phyloP scores from a whole-genome alignment of 805 yeast species.

The Middelhovenomyces tepae region DNA sequence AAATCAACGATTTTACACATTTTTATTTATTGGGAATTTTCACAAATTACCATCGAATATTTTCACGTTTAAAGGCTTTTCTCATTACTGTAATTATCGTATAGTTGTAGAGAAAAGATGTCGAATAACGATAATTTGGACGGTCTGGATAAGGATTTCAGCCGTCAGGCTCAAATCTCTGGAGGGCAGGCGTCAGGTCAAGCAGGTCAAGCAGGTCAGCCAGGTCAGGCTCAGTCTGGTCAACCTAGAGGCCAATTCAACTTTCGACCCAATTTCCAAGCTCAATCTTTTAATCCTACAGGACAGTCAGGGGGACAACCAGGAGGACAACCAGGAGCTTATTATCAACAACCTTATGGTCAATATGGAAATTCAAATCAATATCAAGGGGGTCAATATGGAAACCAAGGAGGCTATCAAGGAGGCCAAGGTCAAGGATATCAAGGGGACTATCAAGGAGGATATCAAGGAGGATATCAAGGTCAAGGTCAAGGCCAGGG shows the following conservation, averaged over 20 bases:
- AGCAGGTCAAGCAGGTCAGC: constrained; percentile 33
- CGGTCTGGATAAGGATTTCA: constrained; percentile 26
- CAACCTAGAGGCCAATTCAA: constrained; percentile 24
- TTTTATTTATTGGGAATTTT: background rate
- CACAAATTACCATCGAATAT: background rate
- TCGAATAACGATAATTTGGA: constrained; percentile 13
- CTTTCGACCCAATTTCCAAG: constrained; percentile 20
- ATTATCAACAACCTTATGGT: constrained; percentile 8
- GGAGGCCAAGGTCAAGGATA: constrained; percentile 22
- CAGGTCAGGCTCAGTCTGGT: constrained; percentile 36
- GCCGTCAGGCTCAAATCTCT: constrained; percentile 24
- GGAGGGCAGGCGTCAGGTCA: constrained; percentile 23
- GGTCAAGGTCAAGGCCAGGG: constrained; percentile 15
- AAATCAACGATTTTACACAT: no score
- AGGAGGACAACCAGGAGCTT: constrained; percentile 15
- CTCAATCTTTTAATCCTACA: constrained; percentile 13
- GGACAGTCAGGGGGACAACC: constrained; percentile 5
- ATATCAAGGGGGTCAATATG: constrained; percentile 22
- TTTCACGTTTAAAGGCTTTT: constrained; percentile 3
- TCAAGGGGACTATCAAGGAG: constrained; percentile 9
- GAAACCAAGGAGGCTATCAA: constrained; percentile 21
- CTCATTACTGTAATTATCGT: background rate
- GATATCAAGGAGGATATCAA: constrained; percentile 13
- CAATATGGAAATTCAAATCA: constrained; percentile 12
- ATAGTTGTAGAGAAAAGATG: no score